Conservation (phyloP, 495 filamentous ascomycete genomes). For the Aspergillus affinis region DNA sequence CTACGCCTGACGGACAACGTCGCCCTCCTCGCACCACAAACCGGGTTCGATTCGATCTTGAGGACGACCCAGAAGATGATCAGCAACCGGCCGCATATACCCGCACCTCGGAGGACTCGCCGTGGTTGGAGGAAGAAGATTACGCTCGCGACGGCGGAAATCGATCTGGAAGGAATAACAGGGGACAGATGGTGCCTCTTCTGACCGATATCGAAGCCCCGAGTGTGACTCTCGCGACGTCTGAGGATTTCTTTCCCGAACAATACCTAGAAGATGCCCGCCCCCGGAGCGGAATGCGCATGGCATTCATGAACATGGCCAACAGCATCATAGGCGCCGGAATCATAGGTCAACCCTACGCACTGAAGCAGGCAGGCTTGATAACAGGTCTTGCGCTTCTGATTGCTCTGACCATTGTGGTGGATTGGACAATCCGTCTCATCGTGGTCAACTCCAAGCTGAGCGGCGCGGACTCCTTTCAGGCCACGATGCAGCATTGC, state of each 20-base stretch:
- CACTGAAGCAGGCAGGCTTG: conserved; percentile 86
- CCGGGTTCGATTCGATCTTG: conserved; percentile 86
- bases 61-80: conserved; percentile 35
- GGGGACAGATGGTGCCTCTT: conserved; percentile 64
- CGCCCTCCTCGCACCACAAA: conserved; percentile 76
- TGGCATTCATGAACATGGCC: conserved; percentile 97
- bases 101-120: conserved; percentile 42
- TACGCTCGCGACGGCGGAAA: conserved; percentile 36
- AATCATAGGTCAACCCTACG: conserved; percentile 97
- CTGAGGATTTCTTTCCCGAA: conserved; percentile 58
- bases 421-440: conserved; percentile 95
- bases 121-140: conserved; percentile 60
- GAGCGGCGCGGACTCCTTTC: conserved; percentile 87
- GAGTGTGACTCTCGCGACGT: conserved; percentile 74
- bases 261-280: conserved; percentile 60
- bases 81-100: conserved; percentile 36
- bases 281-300: conserved; percentile 64
- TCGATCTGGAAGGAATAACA: conserved; percentile 21
- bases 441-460: conserved; percentile 96
- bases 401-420: conserved; percentile 72
- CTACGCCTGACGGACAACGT: conserved; percentile 43
- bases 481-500: conserved; percentile 91
- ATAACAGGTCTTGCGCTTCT: conserved; percentile 76
- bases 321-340: conserved; percentile 98
- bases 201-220: conserved; percentile 86